phyloP scores from a whole-genome alignment of 2,329 filamentous ascomycete species.

The Graphilbum ipis-grandicollis region DNA sequence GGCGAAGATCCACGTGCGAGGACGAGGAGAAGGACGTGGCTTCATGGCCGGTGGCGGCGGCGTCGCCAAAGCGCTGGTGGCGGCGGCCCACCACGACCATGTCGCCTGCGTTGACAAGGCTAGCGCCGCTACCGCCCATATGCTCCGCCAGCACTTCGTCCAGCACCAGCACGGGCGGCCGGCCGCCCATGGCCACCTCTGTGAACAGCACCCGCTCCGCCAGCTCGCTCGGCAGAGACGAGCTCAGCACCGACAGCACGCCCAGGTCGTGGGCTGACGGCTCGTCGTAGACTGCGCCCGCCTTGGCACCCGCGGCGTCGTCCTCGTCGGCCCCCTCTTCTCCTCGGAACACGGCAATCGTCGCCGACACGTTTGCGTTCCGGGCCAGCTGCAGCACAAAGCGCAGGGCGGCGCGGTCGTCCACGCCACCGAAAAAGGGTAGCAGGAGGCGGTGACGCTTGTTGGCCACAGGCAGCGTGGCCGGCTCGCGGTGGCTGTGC shows the following conservation, averaged over 20 bases:
- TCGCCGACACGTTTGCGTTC: slow-evolving; percentile 63
- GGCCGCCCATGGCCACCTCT: slow-evolving; percentile 21
- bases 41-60: too few species aligned
- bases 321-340: slow-evolving; percentile 1
- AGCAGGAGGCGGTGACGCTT: slow-evolving; percentile 72
- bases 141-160: slow-evolving; percentile 35
- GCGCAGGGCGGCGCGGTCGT: slow-evolving; percentile 64
- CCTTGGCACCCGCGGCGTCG: slow-evolving; percentile 2
- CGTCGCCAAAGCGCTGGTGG: slow-evolving; percentile 16
- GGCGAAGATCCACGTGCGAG: slow-evolving; percentile 22
- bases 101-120: slow-evolving; percentile 53
- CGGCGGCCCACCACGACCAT: slow-evolving; percentile 49
- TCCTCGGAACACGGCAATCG: slow-evolving; percentile 43
- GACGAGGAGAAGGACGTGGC: slow-evolving; percentile 5
- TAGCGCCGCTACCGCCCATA: slow-evolving; percentile 40
- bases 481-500: slow-evolving; percentile 37
- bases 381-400: slow-evolving; percentile 72
- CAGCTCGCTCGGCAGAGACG: slow-evolving; percentile 16
- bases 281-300: slow-evolving; percentile 11
- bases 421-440: slow-evolving; percentile 68
- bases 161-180: slow-evolving; percentile 20
- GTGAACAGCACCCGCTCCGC: slow-evolving; percentile 26
- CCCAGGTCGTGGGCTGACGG: slow-evolving; percentile 17
- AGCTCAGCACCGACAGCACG: slow-evolving; percentile 17
- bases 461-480: slow-evolving; percentile 40